These are phyloP conservation scores for Taxawa tesnikishii DNA, from an alignment of 2,329 filamentous ascomycete genomes.

Conservation along the genomic window DNA sequence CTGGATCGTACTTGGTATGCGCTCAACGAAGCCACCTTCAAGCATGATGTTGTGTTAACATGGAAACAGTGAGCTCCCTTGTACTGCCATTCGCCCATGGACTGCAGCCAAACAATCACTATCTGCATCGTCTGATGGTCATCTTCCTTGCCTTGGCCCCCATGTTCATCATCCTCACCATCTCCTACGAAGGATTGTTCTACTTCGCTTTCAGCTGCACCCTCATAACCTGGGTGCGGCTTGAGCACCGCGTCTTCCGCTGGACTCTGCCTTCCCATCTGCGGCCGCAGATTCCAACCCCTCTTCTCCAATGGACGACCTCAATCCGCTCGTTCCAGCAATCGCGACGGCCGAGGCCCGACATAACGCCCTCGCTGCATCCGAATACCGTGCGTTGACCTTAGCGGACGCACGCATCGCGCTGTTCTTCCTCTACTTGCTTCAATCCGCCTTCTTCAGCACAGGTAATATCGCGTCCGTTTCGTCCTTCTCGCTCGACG, in stretches of 20 bases:
- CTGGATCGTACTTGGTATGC: conserved; percentile 63
- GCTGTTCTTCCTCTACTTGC: conserved; percentile 87
- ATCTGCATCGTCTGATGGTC: conserved; percentile 77
- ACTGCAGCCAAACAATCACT: conserved; percentile 69
- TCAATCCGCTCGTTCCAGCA: conserved; percentile 21
- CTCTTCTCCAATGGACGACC: conserved; percentile 11
- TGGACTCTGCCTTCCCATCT: conserved; percentile 11
- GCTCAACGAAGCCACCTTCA: conserved; percentile 5
- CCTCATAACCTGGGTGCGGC: conserved; percentile 77
- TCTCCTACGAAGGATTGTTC: conserved; percentile 94
- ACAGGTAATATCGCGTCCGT: conserved; percentile 93
- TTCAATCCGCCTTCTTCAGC: conserved; percentile 94
- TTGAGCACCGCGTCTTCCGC: conserved; percentile 66
- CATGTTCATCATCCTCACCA: conserved; percentile 88
- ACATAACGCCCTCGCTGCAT: conserved; percentile 17
- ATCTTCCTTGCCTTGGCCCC: conserved; percentile 90
- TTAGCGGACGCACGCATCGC: conserved; percentile 79
- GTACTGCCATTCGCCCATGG: conserved; percentile 71
- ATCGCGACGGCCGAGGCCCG: conserved; percentile 20
- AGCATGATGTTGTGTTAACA: conserved; percentile 9
- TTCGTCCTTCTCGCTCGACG: conserved; percentile 86
- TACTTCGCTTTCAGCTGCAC: conserved; percentile 80
- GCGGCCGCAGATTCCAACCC: conserved; percentile 7
- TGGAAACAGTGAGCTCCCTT: conserved; percentile 58
- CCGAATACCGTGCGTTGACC: conserved; percentile 53